These are phyloP conservation scores for Pelargonium nanum DNA, from an alignment of 345 rosid species.

Conservation along the genomic window DNA sequence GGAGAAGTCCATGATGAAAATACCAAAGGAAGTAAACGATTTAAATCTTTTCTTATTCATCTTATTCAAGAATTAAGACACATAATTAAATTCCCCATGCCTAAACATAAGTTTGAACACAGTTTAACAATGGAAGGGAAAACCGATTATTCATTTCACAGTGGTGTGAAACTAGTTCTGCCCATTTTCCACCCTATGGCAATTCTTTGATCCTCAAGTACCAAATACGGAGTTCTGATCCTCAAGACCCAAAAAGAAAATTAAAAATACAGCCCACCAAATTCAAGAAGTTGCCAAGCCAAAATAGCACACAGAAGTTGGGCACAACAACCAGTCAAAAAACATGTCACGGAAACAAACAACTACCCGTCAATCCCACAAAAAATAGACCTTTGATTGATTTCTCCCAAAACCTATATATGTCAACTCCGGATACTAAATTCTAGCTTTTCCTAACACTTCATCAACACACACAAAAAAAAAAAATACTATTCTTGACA, in stretches of 20 bases:
- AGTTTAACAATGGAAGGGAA: constrained; percentile 49
- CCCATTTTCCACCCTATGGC: constrained; percentile 39
- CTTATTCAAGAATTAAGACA: too few species aligned
- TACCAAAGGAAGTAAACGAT: constrained; percentile 36
- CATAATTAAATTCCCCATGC: constrained; percentile 41
- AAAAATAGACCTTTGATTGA: too few species aligned
- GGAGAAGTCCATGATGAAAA: constrained; percentile 57
- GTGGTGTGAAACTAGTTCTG: constrained; percentile 33
- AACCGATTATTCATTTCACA: constrained; percentile 29
- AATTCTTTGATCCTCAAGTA: constrained; percentile 32
- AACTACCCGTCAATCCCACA: neutral
- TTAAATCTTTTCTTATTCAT: constrained; percentile 50
- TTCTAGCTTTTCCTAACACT: neutral
- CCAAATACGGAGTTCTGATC: too few species aligned
- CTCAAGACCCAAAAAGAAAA: neutral
- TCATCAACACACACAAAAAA: too few species aligned
- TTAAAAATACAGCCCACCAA: neutral
- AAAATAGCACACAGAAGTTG: neutral
- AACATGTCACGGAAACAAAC: neutral
- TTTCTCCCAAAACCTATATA: neutral
- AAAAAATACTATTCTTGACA: too few species aligned
- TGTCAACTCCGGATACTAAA: neutral
- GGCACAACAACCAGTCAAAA: neutral
- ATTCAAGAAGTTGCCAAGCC: neutral
- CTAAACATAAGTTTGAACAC: constrained; percentile 27